These are phyloP conservation scores for Neofusicoccum kwambonambiense DNA, from an alignment of 2,329 filamentous ascomycete species.

Conservation along the genomic window DNA sequence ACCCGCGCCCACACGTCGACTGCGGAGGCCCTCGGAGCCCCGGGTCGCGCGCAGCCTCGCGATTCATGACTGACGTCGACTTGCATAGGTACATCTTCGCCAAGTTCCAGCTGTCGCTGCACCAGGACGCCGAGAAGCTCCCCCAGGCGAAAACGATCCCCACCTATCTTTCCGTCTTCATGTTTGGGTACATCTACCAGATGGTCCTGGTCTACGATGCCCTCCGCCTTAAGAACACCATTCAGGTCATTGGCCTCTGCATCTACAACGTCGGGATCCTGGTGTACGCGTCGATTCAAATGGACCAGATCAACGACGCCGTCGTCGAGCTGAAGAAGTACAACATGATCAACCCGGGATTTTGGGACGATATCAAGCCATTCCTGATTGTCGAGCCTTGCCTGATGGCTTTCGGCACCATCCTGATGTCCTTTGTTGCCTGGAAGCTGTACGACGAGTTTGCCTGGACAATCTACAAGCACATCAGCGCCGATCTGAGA, in stretches of 20 bases:
- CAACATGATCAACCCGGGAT: constrained; percentile 48
- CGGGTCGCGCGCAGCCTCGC: neutral
- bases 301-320: constrained; percentile 81
- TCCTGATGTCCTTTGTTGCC: constrained; percentile 72
- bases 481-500: constrained; percentile 93
- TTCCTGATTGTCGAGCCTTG: constrained; percentile 83
- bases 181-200: constrained; percentile 95
- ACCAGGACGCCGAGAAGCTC: constrained; percentile 38
- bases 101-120: constrained; percentile 68
- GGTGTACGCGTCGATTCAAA: constrained; percentile 89
- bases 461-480: constrained; percentile 99
- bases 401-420: constrained; percentile 73
- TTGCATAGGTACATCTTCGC: constrained; percentile 77
- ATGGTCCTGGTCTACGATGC: constrained; percentile 90
- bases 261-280: constrained; percentile 88
- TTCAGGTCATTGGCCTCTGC: constrained; percentile 94
- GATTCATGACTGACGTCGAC: neutral
- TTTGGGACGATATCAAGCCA: constrained; percentile 70
- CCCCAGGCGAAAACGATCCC: constrained; percentile 68
- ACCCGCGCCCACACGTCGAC: neutral
- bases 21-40: neutral
- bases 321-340: constrained; percentile 54
- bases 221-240: constrained; percentile 91
- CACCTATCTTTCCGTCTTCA: constrained; percentile 93
- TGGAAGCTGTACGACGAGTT: constrained; percentile 99